Evolutionary conservation across 192 early-diverging fungal genomes (phyloP).

Genomic region (Podila minutissima): DNA sequence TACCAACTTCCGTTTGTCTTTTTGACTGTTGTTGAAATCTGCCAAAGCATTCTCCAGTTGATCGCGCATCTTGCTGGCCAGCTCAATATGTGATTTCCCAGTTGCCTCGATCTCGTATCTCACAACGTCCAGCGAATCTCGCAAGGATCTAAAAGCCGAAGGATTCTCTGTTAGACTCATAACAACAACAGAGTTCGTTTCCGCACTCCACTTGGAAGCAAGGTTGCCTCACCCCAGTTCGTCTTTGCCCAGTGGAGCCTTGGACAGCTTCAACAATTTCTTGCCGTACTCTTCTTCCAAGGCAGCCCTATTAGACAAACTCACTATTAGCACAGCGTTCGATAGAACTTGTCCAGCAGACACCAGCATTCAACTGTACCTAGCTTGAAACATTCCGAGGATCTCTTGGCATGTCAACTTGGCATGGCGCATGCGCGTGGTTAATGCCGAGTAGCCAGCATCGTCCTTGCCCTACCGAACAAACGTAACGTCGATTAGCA

Average conservation of each 20-base stretch:
- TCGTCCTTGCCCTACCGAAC: conserved; percentile 67
- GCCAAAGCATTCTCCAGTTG: conserved; percentile 68
- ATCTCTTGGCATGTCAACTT: conserved; percentile 78
- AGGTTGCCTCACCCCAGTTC: conserved; percentile 66
- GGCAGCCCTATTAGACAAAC: conserved; percentile 54
- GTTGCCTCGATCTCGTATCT: conserved; percentile 70
- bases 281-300: conserved; percentile 80
- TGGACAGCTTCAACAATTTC: conserved; percentile 68
- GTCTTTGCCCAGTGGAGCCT: conserved; percentile 69
- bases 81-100: conserved; percentile 68
- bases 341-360: background rate
- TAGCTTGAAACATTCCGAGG: conserved; percentile 63
- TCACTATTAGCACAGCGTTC: background rate
- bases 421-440: conserved; percentile 71
- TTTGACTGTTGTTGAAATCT: conserved; percentile 74
- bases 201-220: background rate
- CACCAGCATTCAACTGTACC: conserved; percentile 34
- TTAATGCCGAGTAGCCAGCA: conserved; percentile 73
- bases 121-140: conserved; percentile 64
- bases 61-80: conserved; percentile 69
- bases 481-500: background rate
- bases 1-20: conserved; percentile 68
- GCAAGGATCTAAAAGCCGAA: conserved; percentile 55
- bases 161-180: too few species aligned
- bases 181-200: too few species aligned